Base-by-base conservation (phyloP, 768 basidiomycete species). In the Porpolomopsis calyptriformis region DNA sequence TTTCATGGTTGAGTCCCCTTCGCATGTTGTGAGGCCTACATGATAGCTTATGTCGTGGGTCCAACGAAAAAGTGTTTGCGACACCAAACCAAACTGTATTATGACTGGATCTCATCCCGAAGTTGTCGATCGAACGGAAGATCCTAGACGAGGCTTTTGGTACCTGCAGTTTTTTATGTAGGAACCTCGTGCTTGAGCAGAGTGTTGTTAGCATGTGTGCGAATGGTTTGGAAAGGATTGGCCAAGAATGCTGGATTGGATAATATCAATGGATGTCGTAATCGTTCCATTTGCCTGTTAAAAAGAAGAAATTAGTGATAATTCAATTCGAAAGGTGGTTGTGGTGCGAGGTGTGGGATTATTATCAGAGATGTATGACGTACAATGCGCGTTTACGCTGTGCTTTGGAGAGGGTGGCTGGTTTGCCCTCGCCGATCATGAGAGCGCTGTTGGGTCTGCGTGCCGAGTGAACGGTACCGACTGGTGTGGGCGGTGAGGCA, bases 161-260 rank as follows among this genome's bases (percentile, higher is more conserved):
- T n/a, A n/a, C n/a, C n/a, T n/a, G n/a, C n/a, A n/a, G n/a, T n/a
- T n/a, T n/a, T n/a, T 40, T 29, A 52, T 19, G 53, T 25, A 27
- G 53, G 50, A 34, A 53, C 42, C 38, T 64, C 56, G 51, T 73
- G 78, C 52, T 76, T 78, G 27, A 86, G 50, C 9, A 88, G 67
- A 0, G 87, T 86, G 57, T 89, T 89, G 59, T 81, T 72, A 2
- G 80, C 84, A 59, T 90, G 87, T 3, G 73, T 81, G 4, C 85
- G 80, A 53, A 89, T 84, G 1, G 84, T 80, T 54, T 79, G 67
- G 58, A 89, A 89, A 1, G 87, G 87, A 55, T 80, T 82, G 25
- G 72, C 62, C 8, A 75, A 61, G 56, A 79, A 89, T 31, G 76
- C 72, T 4, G 80, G 70, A 54, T 79, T 81, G 18, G 77, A 68